Base-by-base conservation (phyloP, 352 stramenopile species). In the Phytophthora capsici region DNA sequence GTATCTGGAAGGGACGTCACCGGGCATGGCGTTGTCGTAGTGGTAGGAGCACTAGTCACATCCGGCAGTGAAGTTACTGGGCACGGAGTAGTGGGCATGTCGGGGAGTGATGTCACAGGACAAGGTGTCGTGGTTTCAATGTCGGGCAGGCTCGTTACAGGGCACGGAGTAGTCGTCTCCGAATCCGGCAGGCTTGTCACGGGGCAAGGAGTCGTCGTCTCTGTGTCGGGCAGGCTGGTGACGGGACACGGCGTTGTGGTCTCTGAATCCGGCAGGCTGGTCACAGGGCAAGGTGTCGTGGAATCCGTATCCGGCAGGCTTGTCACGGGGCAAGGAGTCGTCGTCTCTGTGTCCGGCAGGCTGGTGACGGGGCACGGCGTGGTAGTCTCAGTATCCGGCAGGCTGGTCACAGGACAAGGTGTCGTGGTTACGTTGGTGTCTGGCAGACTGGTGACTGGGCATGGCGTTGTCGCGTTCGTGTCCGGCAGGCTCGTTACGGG, bases 271-370 rank as follows among this genome's bases (percentile, higher is more conserved):
- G 45, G 55, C 3, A 55, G 55, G 8, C 44, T 55, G 0, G 56
- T 64, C 4, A 65, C 47, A 2, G 57, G 57, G 38, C 57, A 65
- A n/a, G 57, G 57, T 10, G 57, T 65, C 14, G 44, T 36, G 6
- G 44, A 22, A 13, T 49, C 20, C 6, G 19, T 49, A 47, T 19
- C 63, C 16, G 54, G 63, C 8, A 70, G 32, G 6, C 28, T 51
- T 1, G 63, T 66, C 10, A 69, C 62, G 6, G 62, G 54, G 20
- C 55, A 65, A 7, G 54, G 61, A 1, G 55, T 64, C 7, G 64
- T 55, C 5, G 43, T 22, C 0, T 45, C 17, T 1, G 37, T 52
- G 6, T 66, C 58, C 8, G 58, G 58, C 2, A 66, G 30, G 1
- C 49, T 60, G 13, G 58, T 66, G 10, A 66, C 41, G 0, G 58